These are phyloP conservation scores for Nepenthes alata DNA, from an alignment of 179 eudicot species.

Conservation along the genomic window DNA sequence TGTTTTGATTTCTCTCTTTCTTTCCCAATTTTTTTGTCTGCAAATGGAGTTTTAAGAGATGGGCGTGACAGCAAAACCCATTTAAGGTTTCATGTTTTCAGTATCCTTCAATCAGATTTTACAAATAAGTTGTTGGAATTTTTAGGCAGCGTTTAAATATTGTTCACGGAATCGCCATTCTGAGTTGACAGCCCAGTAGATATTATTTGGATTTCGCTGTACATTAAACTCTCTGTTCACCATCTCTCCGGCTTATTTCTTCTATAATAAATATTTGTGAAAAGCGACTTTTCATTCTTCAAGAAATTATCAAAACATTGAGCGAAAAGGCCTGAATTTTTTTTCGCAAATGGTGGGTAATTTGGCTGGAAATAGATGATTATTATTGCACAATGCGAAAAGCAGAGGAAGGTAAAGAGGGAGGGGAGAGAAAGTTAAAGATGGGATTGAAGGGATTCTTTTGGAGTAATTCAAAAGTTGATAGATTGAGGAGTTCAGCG, in stretches of 20 bases:
- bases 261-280: too few species aligned
- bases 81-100: not conserved
- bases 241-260: too few species aligned
- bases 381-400: not conserved
- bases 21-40: not conserved
- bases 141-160: too few species aligned
- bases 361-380: not conserved
- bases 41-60: not conserved
- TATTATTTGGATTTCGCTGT: too few species aligned
- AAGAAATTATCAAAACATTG: too few species aligned
- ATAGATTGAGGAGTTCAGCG: constrained; percentile 12
- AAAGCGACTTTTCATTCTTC: too few species aligned
- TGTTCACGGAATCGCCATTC: too few species aligned
- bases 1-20: not conserved
- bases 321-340: too few species aligned
- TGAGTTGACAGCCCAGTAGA: too few species aligned
- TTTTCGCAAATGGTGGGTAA: not conserved
- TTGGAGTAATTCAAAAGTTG: constrained; percentile 11
- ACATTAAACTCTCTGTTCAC: too few species aligned
- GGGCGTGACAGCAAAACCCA: too few species aligned
- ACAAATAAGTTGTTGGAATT: not conserved
- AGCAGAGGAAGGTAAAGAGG: constrained; percentile 9
- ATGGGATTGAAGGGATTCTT: constrained; percentile 8
- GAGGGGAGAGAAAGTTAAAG: constrained; percentile 10
- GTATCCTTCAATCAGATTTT: not conserved